Evolutionary conservation across 2,329 filamentous ascomycete genomes (phyloP).

Genomic region (Triangularia setosa): DNA sequence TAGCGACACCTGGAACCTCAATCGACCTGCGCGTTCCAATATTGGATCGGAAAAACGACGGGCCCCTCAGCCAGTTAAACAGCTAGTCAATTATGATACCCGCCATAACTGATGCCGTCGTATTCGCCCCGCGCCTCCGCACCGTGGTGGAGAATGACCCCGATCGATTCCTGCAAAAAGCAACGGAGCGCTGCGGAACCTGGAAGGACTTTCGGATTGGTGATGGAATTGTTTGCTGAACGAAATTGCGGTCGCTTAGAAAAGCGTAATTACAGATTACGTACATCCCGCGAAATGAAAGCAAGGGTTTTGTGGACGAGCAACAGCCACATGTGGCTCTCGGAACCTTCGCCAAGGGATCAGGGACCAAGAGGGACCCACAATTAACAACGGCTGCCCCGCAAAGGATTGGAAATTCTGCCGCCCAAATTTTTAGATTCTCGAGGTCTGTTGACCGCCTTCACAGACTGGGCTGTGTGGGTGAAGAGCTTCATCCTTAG

Average conservation of each 20-base stretch:
- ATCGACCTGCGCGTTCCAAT: neutral
- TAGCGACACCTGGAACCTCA: neutral
- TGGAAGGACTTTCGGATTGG: neutral
- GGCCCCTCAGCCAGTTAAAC: neutral
- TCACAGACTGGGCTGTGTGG: neutral
- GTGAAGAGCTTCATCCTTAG: neutral
- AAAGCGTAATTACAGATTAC: neutral
- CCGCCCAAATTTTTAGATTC: neutral
- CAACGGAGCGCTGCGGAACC: neutral
- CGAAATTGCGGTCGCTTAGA: neutral
- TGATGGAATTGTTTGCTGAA: neutral
- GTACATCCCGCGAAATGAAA: neutral
- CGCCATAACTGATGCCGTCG: neutral
- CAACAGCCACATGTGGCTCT: neutral
- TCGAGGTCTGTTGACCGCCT: slow-evolving; percentile 1
- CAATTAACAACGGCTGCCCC: neutral
- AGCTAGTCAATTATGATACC: neutral
- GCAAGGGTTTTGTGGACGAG: neutral
- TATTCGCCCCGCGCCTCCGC: slow-evolving; percentile 1
- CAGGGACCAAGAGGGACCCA: neutral
- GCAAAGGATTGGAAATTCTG: neutral
- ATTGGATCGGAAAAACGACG: neutral
- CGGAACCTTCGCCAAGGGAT: neutral
- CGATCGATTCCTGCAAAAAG: neutral
- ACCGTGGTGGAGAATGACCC: neutral